Evolutionary conservation across 2,329 filamentous ascomycete species (phyloP), one percentile per base, ranked within the genome.

Genomic region (Fusarium lyarnte): DNA sequence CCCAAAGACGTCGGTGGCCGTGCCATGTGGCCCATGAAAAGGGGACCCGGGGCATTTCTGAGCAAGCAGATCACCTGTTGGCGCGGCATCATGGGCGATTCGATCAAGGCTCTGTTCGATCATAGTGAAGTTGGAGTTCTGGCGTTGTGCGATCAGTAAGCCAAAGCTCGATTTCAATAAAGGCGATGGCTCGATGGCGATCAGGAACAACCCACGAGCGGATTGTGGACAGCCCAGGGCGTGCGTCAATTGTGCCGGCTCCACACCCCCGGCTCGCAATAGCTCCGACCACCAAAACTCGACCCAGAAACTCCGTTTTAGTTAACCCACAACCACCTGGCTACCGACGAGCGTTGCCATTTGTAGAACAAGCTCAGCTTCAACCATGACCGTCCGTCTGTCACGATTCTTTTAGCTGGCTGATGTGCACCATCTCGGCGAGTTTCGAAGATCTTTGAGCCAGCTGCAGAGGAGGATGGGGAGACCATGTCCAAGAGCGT

Each of bases 81-180:
- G 72, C 66, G 70, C 63, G 41, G 49, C 62, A 63, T 42, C 42
- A 57, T 72, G 54, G 63, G 39, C 60, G 62, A 62, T 65, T 61
- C 42, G 43, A 59, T 49, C 66, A 57, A 63, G 68, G 45, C 31
- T 42, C 49, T 54, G 35, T 63, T 59, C 64, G 61, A 65, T 70
- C 63, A 64, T 62, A 66, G 58, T 67, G 63, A 72, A 66, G 73
- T 69, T 72, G 59, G 52, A 66, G 53, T 63, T 63, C 62, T 65
- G 49, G 46, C 52, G 55, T 74, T 58, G 74, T 66, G 69, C 77
- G 78, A 79, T 80, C 68, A 71, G 63, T 73, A 69, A 72, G 76
- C 78, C 74, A 77, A 78, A 79, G 41, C 64, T 74, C 78, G 78
- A 79, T 80, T 76, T 66, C 74, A 64, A 66, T 66, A 72, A 69